Evolutionary conservation across 208 protist species (phyloP), one percentile per base, ranked within the genome.

Genomic region (Leishmania tropica): DNA sequence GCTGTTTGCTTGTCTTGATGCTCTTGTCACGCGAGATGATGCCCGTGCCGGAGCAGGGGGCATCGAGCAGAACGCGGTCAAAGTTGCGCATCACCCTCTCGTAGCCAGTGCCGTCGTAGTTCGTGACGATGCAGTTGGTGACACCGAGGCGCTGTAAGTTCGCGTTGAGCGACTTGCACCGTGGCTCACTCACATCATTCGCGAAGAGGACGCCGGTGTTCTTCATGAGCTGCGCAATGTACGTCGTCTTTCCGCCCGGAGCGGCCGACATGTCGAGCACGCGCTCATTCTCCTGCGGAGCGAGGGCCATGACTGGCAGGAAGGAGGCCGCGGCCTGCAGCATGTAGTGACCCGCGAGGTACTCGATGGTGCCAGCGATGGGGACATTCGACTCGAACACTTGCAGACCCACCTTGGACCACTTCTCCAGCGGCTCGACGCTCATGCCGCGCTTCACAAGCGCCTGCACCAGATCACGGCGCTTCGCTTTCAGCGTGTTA

Each of bases 341-440:
- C 93, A 99, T 99, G 88, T 99, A 99, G 54, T 99, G 95, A 0
- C 99, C 99, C 1, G 98, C 94, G 0, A 99, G 93, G 87, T 99
- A 99, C 87, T 99, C 99, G 51, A 99, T 98, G 0, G 99, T 99
- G 72, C 99, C 99, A 56, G 99, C 98, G 75, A 99, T 95, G 19
- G 99, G 97, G n/a, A 99, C 98, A 37, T 97, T 97, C 5, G 98
- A 99, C 67, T 99, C 98, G 84, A 98, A 99, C 24, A 99, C 94
- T 74, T 99, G 94, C n/a, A 99, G 91, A 35, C 99, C 99, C 3
- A 99, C 99, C 82, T 99, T 99, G 53, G 92, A 97, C 97, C 98
- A 99, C 85, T 96, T 95, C 78, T 97, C 94, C 53, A 98, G 87
- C 51, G 99, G 98, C 76, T 99, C 99, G 35, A 99, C 92, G 83